Base-by-base conservation (phyloP, 139 green algal genomes). In the Chlamydomonas asymmetrica region DNA sequence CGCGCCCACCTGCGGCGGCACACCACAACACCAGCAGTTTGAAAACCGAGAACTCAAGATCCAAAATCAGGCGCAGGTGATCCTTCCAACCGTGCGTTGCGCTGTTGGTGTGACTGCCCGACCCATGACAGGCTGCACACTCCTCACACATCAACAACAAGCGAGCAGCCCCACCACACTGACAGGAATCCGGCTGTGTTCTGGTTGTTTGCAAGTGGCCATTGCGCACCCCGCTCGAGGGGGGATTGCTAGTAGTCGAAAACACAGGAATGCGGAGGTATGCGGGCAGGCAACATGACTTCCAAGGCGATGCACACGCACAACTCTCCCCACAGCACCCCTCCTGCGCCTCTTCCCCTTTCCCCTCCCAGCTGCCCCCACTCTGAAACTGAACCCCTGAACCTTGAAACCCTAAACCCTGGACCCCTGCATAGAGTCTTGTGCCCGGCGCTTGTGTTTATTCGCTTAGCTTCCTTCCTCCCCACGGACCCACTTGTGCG, bases 401-500 rank as follows among this genome's bases (percentile, higher is more conserved):
- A n/a, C 10, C 61, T 43, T 10, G 25, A 10, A 48, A 68, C 29
- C 35, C 61, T 16, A 20, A 16, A 18, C 29, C 13, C 7, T 37
- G 13, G 18, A 40, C 20, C 38, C 13, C 40, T 31, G n/a, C n/a
- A n/a, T n/a, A n/a, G n/a, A n/a, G n/a, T n/a, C n/a, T n/a, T n/a
- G n/a, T n/a, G n/a, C n/a, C n/a, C n/a, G n/a, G n/a, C n/a, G n/a
- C n/a, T n/a, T n/a, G n/a, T n/a, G n/a, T n/a, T n/a, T n/a, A n/a
- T n/a, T n/a, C n/a, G n/a, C n/a, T n/a, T 34, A 57, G 8, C 40
- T 59, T 59, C 39, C 41, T 13, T 39, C 41, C 43, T n/a, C 25
- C 32, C n/a, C 34, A 25, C 67, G 74, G 5, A 85, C 89, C 81
- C 88, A 97, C 81, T 97, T 97, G 85, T 96, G 90, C 31, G 91